Base-by-base conservation (phyloP, 176 grass and related monocot species). In the Triticum dicoccoides region DNA sequence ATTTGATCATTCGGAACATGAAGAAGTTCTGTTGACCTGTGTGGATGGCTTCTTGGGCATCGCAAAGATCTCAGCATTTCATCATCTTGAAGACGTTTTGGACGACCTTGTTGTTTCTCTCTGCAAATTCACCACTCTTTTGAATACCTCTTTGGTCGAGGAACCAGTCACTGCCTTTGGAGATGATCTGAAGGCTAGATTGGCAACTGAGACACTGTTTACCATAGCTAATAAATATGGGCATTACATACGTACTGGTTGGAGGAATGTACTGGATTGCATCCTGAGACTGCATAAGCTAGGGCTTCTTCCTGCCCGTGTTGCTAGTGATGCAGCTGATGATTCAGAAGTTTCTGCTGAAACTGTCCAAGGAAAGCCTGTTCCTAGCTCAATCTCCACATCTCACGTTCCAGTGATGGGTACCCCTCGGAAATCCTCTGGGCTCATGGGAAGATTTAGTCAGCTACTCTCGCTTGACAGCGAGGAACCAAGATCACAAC, bases 281-380 rank as follows among this genome's bases (percentile, higher is more conserved):
- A 99, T 99, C 63, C 82, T 99, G 78, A 99, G 97, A 82, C 86
- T 99, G 87, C 97, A 99, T 89, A 99, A 94, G 74, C 89, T 99
- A 73, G 97, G 97, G 30, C 89, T 99, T 79, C 91, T 99, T 65
- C 97, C 97, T 68, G 94, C 97, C 33, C 88, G 89, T 81, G 94
- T 97, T 76, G 94, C 97, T 45, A 97, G 94, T 88, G 94, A 99
- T 89, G 94, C 90, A 33, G 86, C 89, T 87, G 97, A 99, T 59
- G 97, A 99, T 85, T 93, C 83, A 0, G 97, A 99, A 83, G 83
- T 90, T 80, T 69, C 89, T 70, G 75, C 89, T 78, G 97, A 99
- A 91, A 89, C 91, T 39, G 85, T 93, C 61, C 90, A 94, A 82
- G 92, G 94, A 67, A 99, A 94, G 73, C 87, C 87, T 80, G 76